Base-by-base conservation (phyloP, 768 basidiomycete genomes). In the Exsudoporus frostii region DNA sequence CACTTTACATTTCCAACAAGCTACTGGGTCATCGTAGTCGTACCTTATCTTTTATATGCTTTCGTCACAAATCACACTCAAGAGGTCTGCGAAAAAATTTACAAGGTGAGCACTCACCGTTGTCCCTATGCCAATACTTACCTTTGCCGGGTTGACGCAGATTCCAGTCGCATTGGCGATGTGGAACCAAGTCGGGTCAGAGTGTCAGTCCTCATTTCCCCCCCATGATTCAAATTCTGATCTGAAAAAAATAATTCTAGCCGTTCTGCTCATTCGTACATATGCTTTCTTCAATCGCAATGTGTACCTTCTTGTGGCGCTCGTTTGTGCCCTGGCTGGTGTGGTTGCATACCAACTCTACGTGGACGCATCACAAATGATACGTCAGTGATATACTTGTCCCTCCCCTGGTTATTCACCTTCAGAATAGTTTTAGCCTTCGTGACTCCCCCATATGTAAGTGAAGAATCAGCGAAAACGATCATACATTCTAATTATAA, bases 231-330 rank as follows among this genome's bases (percentile, higher is more conserved):
- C 45, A 15, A 7, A 19, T 40, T 13, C 48, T 60, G 25, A 63
- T 53, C 42, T 30, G n/a, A 55, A 34, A 29, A 30, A 50, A 38
- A 60, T 51, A 7, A 51, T 4, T 48, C 19, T 59, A 88, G 86
- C 83, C 56, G 86, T 91, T 48, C 79, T 91, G 45, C 79, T 91
- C 58, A 91, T 91, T 54, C 83, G 89, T 56, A 91, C 89, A 39
- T 91, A 90, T 62, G 89, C 89, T 4, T 91, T 91, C 72, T 90
- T 90, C 76, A 89, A 88, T 62, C 81, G 86, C 57, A 91, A 90
- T 61, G 66, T 76, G 49, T 86, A 83, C 64, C 70, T 90, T 47
- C 76, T 90, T 38, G 74, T 76, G 58, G 79, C 79, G 54, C 80
- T 91, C 56, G 68, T 89, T 51, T 78, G 77, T 52, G 83, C 86